These are phyloP conservation scores for Hammondia hammondi DNA, from an alignment of 169 alveolate genomes.

Conservation along the genomic window DNA sequence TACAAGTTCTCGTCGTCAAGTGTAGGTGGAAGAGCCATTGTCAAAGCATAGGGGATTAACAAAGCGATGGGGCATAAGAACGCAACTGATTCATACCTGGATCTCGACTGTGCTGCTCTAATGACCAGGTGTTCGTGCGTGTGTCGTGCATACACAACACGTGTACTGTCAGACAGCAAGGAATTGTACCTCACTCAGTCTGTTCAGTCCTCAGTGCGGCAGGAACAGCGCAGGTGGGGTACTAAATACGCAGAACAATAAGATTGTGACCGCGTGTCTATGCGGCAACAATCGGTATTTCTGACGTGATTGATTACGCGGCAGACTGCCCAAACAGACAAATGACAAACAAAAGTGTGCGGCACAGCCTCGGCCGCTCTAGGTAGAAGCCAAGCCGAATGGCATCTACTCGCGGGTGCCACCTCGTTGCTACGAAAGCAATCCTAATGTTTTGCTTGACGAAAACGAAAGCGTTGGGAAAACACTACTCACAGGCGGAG, in stretches of 20 bases:
- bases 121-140: neutral
- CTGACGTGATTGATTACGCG: neutral
- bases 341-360: neutral
- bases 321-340: neutral
- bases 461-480: neutral
- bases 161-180: neutral
- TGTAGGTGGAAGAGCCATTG: slow-evolving; percentile 54
- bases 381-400: neutral
- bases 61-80: neutral
- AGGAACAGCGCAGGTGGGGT: neutral
- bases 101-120: neutral
- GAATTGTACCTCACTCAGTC: neutral
- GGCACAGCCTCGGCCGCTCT: neutral
- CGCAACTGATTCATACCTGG: neutral
- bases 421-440: neutral
- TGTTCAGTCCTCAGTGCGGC: neutral
- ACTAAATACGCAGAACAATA: neutral
- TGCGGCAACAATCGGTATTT: neutral
- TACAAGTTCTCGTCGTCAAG: slow-evolving; percentile 61
- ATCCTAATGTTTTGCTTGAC: neutral
- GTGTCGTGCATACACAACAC: neutral
- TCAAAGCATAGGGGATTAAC: neutral
- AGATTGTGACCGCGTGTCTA: neutral
- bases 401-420: neutral
- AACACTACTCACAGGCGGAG: neutral